Conservation (phyloP, 257 asterid species). For the Nicotiana sylvestris region DNA sequence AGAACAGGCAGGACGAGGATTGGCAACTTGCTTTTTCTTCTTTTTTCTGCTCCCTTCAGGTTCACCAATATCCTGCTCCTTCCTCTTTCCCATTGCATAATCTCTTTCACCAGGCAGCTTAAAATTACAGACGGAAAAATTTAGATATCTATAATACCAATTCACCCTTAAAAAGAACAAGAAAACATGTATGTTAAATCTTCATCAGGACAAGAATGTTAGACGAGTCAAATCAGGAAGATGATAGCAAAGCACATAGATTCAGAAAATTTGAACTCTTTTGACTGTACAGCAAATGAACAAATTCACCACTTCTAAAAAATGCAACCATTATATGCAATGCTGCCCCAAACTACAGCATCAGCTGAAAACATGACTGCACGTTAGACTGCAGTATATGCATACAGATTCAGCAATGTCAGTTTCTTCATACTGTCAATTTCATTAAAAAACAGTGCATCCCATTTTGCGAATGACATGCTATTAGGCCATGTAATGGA, state of each 20-base stretch:
- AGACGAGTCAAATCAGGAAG: not conserved
- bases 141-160: not conserved
- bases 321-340: not conserved
- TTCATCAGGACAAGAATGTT: not conserved
- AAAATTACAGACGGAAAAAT: slow-evolving; percentile 10
- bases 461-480: not conserved
- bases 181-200: not conserved
- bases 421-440: not conserved
- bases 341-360: not conserved
- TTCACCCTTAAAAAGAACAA: not conserved
- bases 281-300: not conserved
- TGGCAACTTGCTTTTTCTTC: slow-evolving; percentile 68
- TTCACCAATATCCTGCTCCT: slow-evolving; percentile 57
- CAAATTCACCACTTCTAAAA: not conserved
- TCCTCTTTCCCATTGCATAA: slow-evolving; percentile 46
- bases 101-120: slow-evolving; percentile 62
- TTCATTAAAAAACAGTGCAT: not conserved
- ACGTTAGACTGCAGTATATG: not conserved
- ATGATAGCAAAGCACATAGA: not conserved
- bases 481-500: not conserved
- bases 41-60: slow-evolving; percentile 67
- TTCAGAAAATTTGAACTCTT: not conserved
- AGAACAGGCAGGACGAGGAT: slow-evolving; percentile 94
- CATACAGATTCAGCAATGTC: not conserved
- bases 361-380: not conserved